Evolutionary conservation across 495 filamentous ascomycete species (phyloP), one percentile per base, ranked within the genome.

Genomic region (Podospora appendiculata): DNA sequence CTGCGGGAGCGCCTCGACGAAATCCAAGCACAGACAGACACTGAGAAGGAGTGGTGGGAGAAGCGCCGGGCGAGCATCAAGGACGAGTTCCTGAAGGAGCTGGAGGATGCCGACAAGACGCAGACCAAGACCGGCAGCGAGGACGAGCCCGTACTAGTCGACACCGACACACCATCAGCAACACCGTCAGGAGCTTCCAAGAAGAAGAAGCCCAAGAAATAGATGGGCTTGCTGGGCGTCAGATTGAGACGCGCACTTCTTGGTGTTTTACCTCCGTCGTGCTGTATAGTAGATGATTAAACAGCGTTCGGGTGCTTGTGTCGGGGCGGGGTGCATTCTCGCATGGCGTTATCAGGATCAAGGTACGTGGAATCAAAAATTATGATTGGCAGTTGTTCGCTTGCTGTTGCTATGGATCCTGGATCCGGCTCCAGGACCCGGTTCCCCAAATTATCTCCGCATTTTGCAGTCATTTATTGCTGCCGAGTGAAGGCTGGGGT

Each of bases 1-100:
- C 72, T 98, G 34, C 82, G 89, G 52, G 70, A 80, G 50, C 82
- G 89, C 13, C 77, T 98, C 9, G 84, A 88, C 6, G 81, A 88
- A 56, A 92, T 95, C 40, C 83, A 89, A 59, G 72, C 69, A 34
- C 84, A 89, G 56, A 70, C 81, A 0, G 75, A 72, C 11, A 69
- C 78, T 32, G 94, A 98, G 66, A 87, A 85, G 64, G 79, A 82
- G 54, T 95, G 89, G 90, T 98, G 93, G 93, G 83, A 88, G 72
- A 91, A 90, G 77, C 82, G 84, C 17, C 65, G 72, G 59, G 77
- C 81, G 40, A 75, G 72, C 39, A 87, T 93, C 51, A 75, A 86
- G 68, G 76, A 80, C 14, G 84, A 86, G 13, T 89, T 93, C 59
- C 84, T 93, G 84, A 90, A 89, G 70, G 89, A 95, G 69, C 67